These are phyloP conservation scores for Aplosporella prunicola DNA, from an alignment of 2,329 filamentous ascomycete species.

Conservation along the genomic window DNA sequence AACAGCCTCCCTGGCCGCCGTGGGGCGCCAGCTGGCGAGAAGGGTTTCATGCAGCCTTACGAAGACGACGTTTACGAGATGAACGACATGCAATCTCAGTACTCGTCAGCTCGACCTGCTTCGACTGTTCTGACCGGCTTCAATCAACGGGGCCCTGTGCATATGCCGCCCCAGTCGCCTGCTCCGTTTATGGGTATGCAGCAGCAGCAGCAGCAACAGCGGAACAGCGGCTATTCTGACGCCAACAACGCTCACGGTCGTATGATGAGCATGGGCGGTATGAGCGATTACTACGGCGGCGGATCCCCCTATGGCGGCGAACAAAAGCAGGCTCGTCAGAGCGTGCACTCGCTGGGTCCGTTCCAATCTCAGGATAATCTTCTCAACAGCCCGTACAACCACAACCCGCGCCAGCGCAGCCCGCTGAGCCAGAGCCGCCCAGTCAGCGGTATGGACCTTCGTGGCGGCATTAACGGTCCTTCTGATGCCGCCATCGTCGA, in stretches of 20 bases:
- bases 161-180: constrained; percentile 77
- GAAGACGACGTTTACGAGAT: constrained; percentile 80
- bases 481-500: constrained; percentile 74
- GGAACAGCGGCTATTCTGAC: constrained; percentile 64
- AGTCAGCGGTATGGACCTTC: constrained; percentile 50
- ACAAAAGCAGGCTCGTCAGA: constrained; percentile 30
- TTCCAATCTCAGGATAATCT: constrained; percentile 33
- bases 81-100: constrained; percentile 95
- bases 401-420: constrained; percentile 35
- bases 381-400: constrained; percentile 16
- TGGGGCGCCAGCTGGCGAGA: constrained; percentile 54
- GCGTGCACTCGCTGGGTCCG: constrained; percentile 32
- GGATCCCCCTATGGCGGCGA: constrained; percentile 29
- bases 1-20: constrained; percentile 90
- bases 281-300: constrained; percentile 34
- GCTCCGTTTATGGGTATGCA: constrained; percentile 57
- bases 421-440: constrained; percentile 43
- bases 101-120: constrained; percentile 80
- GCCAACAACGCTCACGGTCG: constrained; percentile 32
- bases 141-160: constrained; percentile 48
- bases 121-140: constrained; percentile 83
- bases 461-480: constrained; percentile 51
- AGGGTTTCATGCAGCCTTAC: constrained; percentile 47
- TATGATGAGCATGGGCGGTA: constrained; percentile 52
- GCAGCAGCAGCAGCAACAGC: constrained; percentile 51